Evolutionary conservation across 345 rosid genomes (phyloP), one percentile per base, ranked within the genome.

Genomic region (Gossypium rotundifolium): DNA sequence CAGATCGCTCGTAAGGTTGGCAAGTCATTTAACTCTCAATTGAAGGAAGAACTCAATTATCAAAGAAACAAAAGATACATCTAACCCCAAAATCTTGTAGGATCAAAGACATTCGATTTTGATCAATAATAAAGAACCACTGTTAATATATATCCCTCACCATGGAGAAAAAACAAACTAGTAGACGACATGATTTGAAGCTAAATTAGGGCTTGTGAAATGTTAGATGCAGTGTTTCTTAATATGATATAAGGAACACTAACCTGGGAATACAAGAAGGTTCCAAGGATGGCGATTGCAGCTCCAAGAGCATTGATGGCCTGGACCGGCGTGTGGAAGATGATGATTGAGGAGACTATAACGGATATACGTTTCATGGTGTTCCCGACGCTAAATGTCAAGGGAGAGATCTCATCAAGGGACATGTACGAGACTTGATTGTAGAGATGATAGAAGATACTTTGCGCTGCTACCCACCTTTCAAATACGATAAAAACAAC

Each of bases 381-480:
- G 87, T 94, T 94, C 54, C 98, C 98, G 0, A 94, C 80, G 81
- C 98, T 94, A 80, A 94, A 94, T 20, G 98, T 94, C 90, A 94
- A 83, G 54, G 98, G 98, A 70, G 98, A 91, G 65, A 94, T 94
- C 83, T 94, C 83, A 51, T 94, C 97, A 54, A 94, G 86, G n/a
- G 98, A 92, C 98, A 94, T 94, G 87, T 94, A 94, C 12, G 98
- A 94, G 74, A 94, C 98, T 77, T 94, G 98, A 74, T 92, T 94
- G 88, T 95, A 95, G 59, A 95, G 92, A 76, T 95, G 99, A 75
- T 93, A 95, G 91, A 95, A 95, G 76, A 95, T 88, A 72, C 99
- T 95, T 78, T 95, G 99, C 0, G 98, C 99, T n/a, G 80, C 96
- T 82, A 93, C 81, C 99, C 99, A 95, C 94, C 99, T 95, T 75